Conservation (phyloP, 106 monocot genomes). For the Vanilla planifolia region DNA sequence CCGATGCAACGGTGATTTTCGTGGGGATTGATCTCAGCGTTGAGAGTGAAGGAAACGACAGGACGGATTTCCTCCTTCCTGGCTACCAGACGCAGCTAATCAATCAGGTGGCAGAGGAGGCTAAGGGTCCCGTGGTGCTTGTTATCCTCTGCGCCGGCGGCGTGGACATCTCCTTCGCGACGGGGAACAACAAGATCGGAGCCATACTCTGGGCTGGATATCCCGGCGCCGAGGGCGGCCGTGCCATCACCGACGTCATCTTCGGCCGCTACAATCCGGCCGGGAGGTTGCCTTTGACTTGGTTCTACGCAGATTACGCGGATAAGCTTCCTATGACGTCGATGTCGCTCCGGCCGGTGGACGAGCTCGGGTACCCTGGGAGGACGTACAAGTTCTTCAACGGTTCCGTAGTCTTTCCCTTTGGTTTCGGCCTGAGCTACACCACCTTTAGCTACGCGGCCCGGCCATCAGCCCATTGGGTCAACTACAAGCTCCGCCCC, state of each 20-base stretch:
- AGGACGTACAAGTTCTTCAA: slow-evolving; percentile 47
- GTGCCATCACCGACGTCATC: slow-evolving; percentile 37
- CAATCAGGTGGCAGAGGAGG: slow-evolving; percentile 6
- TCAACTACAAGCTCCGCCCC: not conserved
- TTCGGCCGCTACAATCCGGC: slow-evolving; percentile 35
- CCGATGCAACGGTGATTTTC: slow-evolving; percentile 25
- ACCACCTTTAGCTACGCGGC: slow-evolving; percentile 21
- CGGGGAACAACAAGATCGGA: slow-evolving; percentile 12
- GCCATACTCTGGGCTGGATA: slow-evolving; percentile 42
- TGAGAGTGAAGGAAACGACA: slow-evolving; percentile 23
- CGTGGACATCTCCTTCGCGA: slow-evolving; percentile 19
- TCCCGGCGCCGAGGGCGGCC: slow-evolving; percentile 36
- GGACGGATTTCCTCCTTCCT: slow-evolving; percentile 25
- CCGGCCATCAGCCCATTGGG: not conserved
- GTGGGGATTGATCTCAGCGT: slow-evolving; percentile 11
- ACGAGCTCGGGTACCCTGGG: slow-evolving; percentile 29
- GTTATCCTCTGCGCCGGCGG: slow-evolving; percentile 22
- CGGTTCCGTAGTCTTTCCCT: slow-evolving; percentile 25
- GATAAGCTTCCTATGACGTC: slow-evolving; percentile 27
- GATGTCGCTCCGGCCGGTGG: slow-evolving; percentile 20
- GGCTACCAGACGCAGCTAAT: slow-evolving; percentile 22
- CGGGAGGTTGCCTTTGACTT: slow-evolving; percentile 42
- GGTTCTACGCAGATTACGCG: slow-evolving; percentile 19
- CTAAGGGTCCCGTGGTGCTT: slow-evolving; percentile 28
- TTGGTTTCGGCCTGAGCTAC: slow-evolving; percentile 48